Conservation (phyloP, 768 basidiomycete genomes). For the Boletus barrowsii region DNA sequence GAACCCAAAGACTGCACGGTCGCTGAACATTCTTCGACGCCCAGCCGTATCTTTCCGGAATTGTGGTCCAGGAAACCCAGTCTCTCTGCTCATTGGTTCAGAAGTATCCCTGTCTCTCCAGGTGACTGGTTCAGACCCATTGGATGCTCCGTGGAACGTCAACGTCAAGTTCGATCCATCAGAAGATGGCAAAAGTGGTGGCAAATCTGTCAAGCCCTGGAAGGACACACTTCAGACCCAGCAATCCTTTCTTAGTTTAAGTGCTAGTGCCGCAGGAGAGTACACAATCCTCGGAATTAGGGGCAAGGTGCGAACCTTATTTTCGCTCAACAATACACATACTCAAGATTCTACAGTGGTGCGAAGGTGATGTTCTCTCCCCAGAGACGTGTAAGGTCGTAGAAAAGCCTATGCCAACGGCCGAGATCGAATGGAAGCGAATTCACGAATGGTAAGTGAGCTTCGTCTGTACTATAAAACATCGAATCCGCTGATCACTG, state of each 20-base stretch:
- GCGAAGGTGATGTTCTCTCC: slow-evolving; percentile 78
- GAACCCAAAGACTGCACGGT: slow-evolving; percentile 51
- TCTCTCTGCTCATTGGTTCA: slow-evolving; percentile 68
- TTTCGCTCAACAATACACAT: neutral
- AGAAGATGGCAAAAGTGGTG: slow-evolving; percentile 34
- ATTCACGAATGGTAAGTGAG: slow-evolving; percentile 79
- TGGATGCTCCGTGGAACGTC: slow-evolving; percentile 70
- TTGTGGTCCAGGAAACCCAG: slow-evolving; percentile 69
- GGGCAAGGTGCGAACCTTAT: slow-evolving; percentile 50
- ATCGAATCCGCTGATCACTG: slow-evolving; percentile 1
- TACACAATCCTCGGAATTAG: slow-evolving; percentile 69
- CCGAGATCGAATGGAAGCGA: slow-evolving; percentile 84
- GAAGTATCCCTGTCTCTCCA: slow-evolving; percentile 56
- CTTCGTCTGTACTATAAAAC: slow-evolving; percentile 2
- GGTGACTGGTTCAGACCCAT: slow-evolving; percentile 50
- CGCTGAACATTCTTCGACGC: slow-evolving; percentile 67
- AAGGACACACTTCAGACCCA: slow-evolving; percentile 57
- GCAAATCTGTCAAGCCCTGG: slow-evolving; percentile 56
- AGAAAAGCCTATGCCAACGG: slow-evolving; percentile 72
- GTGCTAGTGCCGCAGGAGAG: slow-evolving; percentile 65
- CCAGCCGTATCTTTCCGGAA: slow-evolving; percentile 70
- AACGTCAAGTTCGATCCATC: slow-evolving; percentile 59
- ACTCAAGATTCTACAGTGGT: slow-evolving; percentile 45
- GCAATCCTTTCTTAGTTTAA: slow-evolving; percentile 44
- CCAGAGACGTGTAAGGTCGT: slow-evolving; percentile 78